A percentile compares a stretch with the other conserved stretches of the same genome.
Evolutionary conservation across 495 filamentous ascomycete species (phyloP).

Genomic region (Rusavskia elegans): DNA sequence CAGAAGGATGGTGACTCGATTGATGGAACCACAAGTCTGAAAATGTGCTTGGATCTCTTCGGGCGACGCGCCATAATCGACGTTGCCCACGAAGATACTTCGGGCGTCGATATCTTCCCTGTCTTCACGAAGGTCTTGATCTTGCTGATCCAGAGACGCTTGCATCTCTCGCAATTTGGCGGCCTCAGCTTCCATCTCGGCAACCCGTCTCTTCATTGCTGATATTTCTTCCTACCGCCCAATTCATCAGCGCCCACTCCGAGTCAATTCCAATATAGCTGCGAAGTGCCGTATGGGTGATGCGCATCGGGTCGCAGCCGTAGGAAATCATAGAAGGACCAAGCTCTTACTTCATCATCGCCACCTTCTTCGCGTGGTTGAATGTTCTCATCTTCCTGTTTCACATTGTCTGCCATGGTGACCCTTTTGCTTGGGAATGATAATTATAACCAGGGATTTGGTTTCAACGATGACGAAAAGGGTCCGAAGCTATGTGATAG

Average conservation of each 20-base stretch:
- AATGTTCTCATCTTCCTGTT: conserved; percentile 10
- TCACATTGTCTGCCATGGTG: conserved; percentile 14
- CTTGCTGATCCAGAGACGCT: conserved; percentile 68
- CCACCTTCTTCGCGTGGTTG: conserved; percentile 15
- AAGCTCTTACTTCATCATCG: conserved; percentile 20
- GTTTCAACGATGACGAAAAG: no score
- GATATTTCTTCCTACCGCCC: conserved; percentile 71
- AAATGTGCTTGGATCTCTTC: conserved; percentile 99
- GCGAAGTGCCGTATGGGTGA: neutral
- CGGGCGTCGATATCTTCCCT: conserved; percentile 92
- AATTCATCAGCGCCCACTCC: conserved; percentile 15
- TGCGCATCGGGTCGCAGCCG: neutral
- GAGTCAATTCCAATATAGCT: conserved; percentile 5
- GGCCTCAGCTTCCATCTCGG: conserved; percentile 97
- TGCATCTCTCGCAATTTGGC: conserved; percentile 97
- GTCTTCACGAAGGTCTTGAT: conserved; percentile 68
- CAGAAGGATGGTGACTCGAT: conserved; percentile 91
- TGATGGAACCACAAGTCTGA: conserved; percentile 93
- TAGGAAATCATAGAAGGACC: conserved; percentile 6
- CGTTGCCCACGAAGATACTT: conserved; percentile 97
- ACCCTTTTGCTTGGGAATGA: neutral
- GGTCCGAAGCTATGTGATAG: neutral
- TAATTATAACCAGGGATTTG: neutral
- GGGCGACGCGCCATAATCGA: conserved; percentile 93
- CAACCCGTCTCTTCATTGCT: conserved; percentile 93